These are phyloP conservation scores for Nigrograna mackinnonii DNA, from an alignment of 2,329 filamentous ascomycete genomes.

Conservation along the genomic window DNA sequence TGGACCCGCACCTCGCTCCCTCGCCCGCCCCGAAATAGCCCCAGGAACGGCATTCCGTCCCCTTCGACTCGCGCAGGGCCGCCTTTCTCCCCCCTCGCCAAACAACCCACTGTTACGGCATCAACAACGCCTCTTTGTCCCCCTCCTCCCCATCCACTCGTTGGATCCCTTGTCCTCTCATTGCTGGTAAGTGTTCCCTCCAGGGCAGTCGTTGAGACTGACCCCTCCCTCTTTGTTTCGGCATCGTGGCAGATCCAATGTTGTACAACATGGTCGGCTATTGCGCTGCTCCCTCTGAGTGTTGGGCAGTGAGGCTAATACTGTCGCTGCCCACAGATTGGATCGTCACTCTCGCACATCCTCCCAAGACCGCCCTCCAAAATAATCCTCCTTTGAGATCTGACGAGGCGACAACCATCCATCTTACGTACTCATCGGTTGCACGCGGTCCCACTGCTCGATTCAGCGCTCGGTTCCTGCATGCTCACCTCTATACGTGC, in stretches of 20 bases:
- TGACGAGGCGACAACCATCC: too few relatives aligned
- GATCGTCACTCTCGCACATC: slow-evolving; percentile 18
- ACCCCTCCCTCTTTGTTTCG: slow-evolving; percentile 35
- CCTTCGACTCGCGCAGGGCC: too few relatives aligned
- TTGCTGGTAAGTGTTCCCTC: slow-evolving; percentile 31
- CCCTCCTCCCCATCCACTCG: slow-evolving; percentile 9
- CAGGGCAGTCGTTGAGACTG: slow-evolving; percentile 14
- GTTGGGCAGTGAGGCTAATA: slow-evolving; percentile 30
- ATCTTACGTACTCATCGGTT: too few relatives aligned
- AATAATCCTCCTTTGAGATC: too few relatives aligned
- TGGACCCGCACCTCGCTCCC: too few relatives aligned
- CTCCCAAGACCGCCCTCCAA: too few relatives aligned
- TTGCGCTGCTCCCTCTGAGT: slow-evolving; percentile 30
- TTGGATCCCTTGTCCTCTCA: slow-evolving; percentile 18
- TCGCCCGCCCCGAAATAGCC: too few relatives aligned
- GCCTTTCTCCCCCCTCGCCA: slow-evolving; percentile 2
- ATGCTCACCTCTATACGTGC: slow-evolving; percentile 24
- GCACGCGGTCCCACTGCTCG: too few relatives aligned
- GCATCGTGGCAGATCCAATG: slow-evolving; percentile 32
- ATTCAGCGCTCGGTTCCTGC: too few relatives aligned
- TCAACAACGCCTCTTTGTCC: slow-evolving; percentile 21
- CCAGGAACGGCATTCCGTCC: slow-evolving; percentile 10
- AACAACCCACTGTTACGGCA: slow-evolving; percentile 6
- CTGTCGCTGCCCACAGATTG: slow-evolving; percentile 22
- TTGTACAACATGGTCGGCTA: slow-evolving; percentile 35